These are phyloP conservation scores for Pseudoturritis turrita DNA, from an alignment of 345 rosid species.

Conservation along the genomic window DNA sequence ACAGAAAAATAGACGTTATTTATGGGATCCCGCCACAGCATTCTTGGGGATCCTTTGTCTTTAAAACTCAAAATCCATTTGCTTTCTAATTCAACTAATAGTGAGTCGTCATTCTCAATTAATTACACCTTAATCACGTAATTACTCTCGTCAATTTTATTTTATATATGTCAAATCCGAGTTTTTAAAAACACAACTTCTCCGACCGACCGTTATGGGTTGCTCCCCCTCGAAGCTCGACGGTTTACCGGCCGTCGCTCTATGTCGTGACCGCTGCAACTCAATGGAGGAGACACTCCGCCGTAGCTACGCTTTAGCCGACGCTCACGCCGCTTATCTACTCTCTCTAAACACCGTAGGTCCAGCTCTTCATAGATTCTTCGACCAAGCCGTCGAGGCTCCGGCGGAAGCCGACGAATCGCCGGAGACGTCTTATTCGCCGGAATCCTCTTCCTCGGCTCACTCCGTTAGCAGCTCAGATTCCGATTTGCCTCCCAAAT, in stretches of 20 bases:
- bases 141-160: not conserved
- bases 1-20: not conserved
- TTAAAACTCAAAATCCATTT: not conserved
- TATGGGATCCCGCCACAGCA: slow-evolving; percentile 22
- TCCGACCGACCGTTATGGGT: slow-evolving; percentile 34
- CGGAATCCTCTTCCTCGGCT: slow-evolving; percentile 21
- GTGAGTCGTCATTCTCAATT: not conserved
- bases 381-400: slow-evolving; percentile 24
- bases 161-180: not conserved
- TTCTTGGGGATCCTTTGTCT: not conserved
- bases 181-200: not conserved
- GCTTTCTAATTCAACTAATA: not conserved
- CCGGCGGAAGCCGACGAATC: not conserved
- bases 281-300: slow-evolving; percentile 52
- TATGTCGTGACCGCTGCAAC: slow-evolving; percentile 59
- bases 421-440: slow-evolving; percentile 14
- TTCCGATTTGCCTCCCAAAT: slow-evolving; percentile 49
- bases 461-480: slow-evolving; percentile 31
- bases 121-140: slow-evolving; percentile 6
- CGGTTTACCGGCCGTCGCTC: slow-evolving; percentile 49
- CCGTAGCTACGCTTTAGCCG: slow-evolving; percentile 49
- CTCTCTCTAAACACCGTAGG: slow-evolving; percentile 47
- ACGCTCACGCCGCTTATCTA: slow-evolving; percentile 50
- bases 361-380: slow-evolving; percentile 40
- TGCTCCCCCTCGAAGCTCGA: slow-evolving; percentile 43